Percentiles rank a stretch among this genome's conserved stretches.
Conservation (phyloP, 352 stramenopile genomes). For the Phytophthora citrophthora region DNA sequence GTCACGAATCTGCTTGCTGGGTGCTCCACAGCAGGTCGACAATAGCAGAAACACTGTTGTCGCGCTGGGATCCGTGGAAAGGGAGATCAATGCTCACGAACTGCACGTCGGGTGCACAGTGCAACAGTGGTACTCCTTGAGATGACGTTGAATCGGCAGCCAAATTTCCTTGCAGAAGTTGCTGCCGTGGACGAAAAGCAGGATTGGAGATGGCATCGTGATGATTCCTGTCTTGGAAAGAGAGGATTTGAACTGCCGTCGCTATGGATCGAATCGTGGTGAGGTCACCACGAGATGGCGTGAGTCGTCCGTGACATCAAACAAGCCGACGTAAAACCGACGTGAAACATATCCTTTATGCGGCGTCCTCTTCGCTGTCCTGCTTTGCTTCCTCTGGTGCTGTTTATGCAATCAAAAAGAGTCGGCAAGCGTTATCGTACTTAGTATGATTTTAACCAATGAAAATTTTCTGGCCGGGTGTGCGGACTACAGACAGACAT, state of each 20-base stretch:
- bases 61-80: slow-evolving; percentile 43
- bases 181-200: slow-evolving; percentile 37
- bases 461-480: too few species aligned
- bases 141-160: slow-evolving; percentile 35
- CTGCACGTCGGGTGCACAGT: background rate
- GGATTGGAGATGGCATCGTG: slow-evolving; percentile 4
- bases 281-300: slow-evolving; percentile 8
- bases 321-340: background rate
- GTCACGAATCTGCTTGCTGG: slow-evolving; percentile 32
- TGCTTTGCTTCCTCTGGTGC: too few species aligned
- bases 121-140: slow-evolving; percentile 31
- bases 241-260: background rate
- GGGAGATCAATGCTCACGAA: slow-evolving; percentile 41
- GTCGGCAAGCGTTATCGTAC: too few species aligned
- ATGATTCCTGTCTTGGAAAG: background rate
- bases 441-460: too few species aligned
- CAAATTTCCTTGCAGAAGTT: slow-evolving; percentile 55
- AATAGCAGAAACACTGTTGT: slow-evolving; percentile 35
- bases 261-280: background rate
- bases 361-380: too few species aligned
- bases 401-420: too few species aligned
- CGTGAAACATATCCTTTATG: too few species aligned
- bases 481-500: too few species aligned
- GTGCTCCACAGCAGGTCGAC: slow-evolving; percentile 34
- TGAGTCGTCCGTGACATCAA: slow-evolving; percentile 6